Base-by-base conservation (phyloP, 2,329 filamentous ascomycete species). In the Fusarium oxysporum region DNA sequence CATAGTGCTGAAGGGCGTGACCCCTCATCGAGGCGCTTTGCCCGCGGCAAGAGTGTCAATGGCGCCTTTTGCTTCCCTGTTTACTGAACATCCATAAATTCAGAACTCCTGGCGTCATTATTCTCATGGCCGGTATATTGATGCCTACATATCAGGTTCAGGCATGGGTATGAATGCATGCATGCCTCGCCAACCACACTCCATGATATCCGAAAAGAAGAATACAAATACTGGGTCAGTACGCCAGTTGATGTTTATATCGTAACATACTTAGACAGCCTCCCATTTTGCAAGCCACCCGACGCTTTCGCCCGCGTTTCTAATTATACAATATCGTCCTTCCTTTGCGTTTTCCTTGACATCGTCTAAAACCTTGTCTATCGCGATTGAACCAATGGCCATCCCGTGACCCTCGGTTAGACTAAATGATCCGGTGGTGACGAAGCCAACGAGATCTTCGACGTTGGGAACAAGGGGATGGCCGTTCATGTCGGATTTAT, bases 371-470 rank as follows among this genome's bases (percentile, higher is more conserved):
- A 93, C 86, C 80, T 86, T 92, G 9, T 85, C 84, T 2, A 92
- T 84, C 19, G 90, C 84, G 32, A 98, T 79, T 55, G 89, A 92
- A 0, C 93, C 96, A 66, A 98, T 86, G 1, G 91, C 96, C 21
- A 90, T 91, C 2, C 92, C 93, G 73, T 87, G 89, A 0, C 96
- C 96, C 72, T 92, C 90, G 5, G 90, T 89, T 4, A 98, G 87
- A 77, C 92, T 95, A 80, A 92, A 97, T 56, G 93, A 92, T 0
- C 96, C 96, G 2, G 92, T 92, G 5, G 95, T 98, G 30, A 98
- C 91, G 80, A 97, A 99, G 0, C 96, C 96, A 56, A 98, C 89
- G 17, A 98, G 85, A 79, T 98, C 93, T 28, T 88, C 86, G 70
- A 91, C 90, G 14, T 86, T 86, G 0, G 96, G 96, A n/a, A 95